Base-by-base conservation (phyloP, 108 stramenopile species). In the Pseudonitzschia pungens region DNA sequence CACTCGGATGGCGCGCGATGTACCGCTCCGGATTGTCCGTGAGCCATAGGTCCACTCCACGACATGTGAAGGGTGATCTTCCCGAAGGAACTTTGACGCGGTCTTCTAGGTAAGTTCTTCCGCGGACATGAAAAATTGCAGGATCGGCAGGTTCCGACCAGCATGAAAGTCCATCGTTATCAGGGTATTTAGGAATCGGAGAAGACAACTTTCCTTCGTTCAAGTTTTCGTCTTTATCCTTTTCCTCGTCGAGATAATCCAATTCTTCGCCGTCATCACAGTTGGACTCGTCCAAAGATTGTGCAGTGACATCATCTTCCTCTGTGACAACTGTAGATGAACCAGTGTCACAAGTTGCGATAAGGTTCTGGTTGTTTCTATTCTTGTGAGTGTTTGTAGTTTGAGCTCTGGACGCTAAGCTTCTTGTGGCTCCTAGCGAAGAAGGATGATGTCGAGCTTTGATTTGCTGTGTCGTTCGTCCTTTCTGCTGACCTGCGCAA, bases 1-100 rank as follows among this genome's bases (percentile, higher is more conserved):
- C 87, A 59, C 75, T 76, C 31, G 92, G 93, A 71, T 93, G 93
- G 4, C 93, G 86, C 3, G 93, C 86, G 68, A 96, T 91, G 63
- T 96, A 80, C 42, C 87, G 85, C 84, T 86, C 79, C 0, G 96
- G 91, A 71, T 87, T 91, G 80, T 96, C 93, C 22, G 91, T 89
- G 59, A 94, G 55, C 92, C 92, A 96, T 45, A 96, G 72, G 68
- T 96, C 96, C 48, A 94, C 92, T 41, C 96, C 96, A 31, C 89
- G 81, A 71, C 88, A 92, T 43, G 71, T 74, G 67, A 94, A 90
- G 10, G 89, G 82, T 45, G 89, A 62, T 6, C 79, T 86, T 20
- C 81, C 88, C 2, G 91, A 92, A 1, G 89, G 81, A 57, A 84
- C 75, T 73, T 96, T 96, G 69, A 93, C 64, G n/a, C 86, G 75